Base-by-base conservation (phyloP, 148 eudicot genomes). In the Talinum fruticosum region DNA sequence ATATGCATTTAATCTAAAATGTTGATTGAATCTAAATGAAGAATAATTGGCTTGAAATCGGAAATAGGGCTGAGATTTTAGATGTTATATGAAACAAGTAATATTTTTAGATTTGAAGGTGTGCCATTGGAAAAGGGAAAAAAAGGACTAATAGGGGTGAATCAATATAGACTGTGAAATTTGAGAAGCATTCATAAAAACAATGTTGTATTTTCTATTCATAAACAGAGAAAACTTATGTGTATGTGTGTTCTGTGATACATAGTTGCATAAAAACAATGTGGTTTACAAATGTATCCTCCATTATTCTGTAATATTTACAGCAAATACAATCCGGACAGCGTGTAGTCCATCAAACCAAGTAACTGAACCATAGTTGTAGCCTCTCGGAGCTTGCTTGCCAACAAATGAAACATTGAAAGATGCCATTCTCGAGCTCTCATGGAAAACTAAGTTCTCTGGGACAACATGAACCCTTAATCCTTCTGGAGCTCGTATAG, bases 321-420 rank as follows among this genome's bases (percentile, higher is more conserved):
- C 90, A 71, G 91, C 90, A 83, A 83, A 88, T 41, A 83, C 89
- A 30, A 77, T 61, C 3, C 86, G 86, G 23, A 87, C 94, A 1
- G 26, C 30, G 36, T 88, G 94, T 26, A 44, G 69, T 23, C 90
- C 89, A 79, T 90, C 91, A 35, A 75, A 83, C 94, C 91, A 90
- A 45, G 79, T 85, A 1, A 90, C 6, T 35, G 85, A 75, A 10
- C 94, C 94, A 80, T 75, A 90, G 53, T 88, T 88, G 73, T 90
- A 90, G 12, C 94, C 94, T 78, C 38, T 85, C 5, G 34, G 65
- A 70, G 91, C 90, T n/a, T 75, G 65, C 13, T 83, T 84, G 10
- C 83, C 86, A 36, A 71, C 62, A 79, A 90, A 88, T 57, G 87
- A 78, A 44, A 88, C 83, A 18, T 75, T 79, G 59, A 90, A 90